Evolutionary conservation across 2,329 filamentous ascomycete genomes (phyloP).

Genomic region (Pyrenophora tritici-repentis): DNA sequence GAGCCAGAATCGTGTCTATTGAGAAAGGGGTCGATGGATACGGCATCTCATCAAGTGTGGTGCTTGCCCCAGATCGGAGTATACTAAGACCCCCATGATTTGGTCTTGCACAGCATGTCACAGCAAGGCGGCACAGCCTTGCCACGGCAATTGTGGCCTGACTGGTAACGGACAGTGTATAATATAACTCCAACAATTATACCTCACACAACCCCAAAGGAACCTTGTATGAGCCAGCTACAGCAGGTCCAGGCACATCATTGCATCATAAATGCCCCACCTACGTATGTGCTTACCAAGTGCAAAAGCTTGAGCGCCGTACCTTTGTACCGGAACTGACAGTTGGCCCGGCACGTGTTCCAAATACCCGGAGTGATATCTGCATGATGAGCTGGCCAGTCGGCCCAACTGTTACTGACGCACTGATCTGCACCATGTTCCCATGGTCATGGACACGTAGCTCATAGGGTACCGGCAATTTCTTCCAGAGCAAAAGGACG

Average conservation of each 20-base stretch:
- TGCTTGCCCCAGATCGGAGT: not conserved
- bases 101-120: constrained; percentile 3
- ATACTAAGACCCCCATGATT: not conserved
- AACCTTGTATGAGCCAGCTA: constrained; percentile 2
- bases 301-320: not conserved
- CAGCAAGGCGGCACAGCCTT: constrained; percentile 4
- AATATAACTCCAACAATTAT: constrained; percentile 3
- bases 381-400: constrained; percentile 48
- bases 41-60: not conserved
- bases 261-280: constrained; percentile 3
- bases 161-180: not conserved
- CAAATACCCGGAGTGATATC: constrained; percentile 4
- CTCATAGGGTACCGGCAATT: constrained; percentile 46
- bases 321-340: constrained; percentile 3
- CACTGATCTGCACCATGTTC: constrained; percentile 25
- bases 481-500: constrained; percentile 12
- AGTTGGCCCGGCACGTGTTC: constrained; percentile 11
- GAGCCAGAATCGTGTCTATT: constrained; percentile 14
- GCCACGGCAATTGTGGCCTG: not conserved
- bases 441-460: constrained; percentile 39
- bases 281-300: not conserved
- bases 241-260: constrained; percentile 1
- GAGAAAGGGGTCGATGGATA: constrained; percentile 1
- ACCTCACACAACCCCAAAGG: not conserved
- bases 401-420: constrained; percentile 28